These are phyloP conservation scores for Acrodontium crateriforme DNA, from an alignment of 2,329 filamentous ascomycete genomes.

Conservation along the genomic window DNA sequence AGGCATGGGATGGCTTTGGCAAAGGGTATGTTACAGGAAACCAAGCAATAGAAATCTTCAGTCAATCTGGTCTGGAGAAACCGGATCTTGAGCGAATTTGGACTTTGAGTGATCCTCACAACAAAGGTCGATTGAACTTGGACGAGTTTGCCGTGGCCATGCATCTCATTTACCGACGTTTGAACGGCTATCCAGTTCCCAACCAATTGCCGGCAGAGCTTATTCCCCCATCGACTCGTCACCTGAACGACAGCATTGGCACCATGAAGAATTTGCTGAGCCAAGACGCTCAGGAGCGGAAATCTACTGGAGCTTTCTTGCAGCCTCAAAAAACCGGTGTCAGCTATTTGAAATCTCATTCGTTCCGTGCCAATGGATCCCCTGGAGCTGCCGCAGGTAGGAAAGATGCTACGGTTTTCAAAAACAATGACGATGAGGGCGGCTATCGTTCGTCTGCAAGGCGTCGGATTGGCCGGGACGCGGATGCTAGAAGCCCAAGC, in stretches of 20 bases:
- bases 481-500: slow-evolving; percentile 57
- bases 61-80: slow-evolving; percentile 87
- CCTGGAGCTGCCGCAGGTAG: slow-evolving; percentile 43
- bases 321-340: slow-evolving; percentile 96
- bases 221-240: slow-evolving; percentile 84
- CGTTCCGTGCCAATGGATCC: slow-evolving; percentile 52
- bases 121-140: slow-evolving; percentile 85
- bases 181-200: slow-evolving; percentile 90
- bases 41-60: slow-evolving; percentile 92
- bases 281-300: slow-evolving; percentile 78
- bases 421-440: slow-evolving; percentile 81
- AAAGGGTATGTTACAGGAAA: slow-evolving; percentile 87
- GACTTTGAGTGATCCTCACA: slow-evolving; percentile 87
- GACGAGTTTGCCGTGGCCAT: slow-evolving; percentile 98
- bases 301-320: slow-evolving; percentile 76
- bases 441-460: slow-evolving; percentile 87
- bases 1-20: slow-evolving; percentile 86
- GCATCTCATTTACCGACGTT: slow-evolving; percentile 95
- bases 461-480: slow-evolving; percentile 54
- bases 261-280: slow-evolving; percentile 81
- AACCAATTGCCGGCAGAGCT: slow-evolving; percentile 79
- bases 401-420: slow-evolving; percentile 93
- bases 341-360: slow-evolving; percentile 92
- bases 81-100: slow-evolving; percentile 82
- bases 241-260: slow-evolving; percentile 84